Percentiles rank a stretch among this genome's conserved stretches.
Conservation (phyloP, 495 filamentous ascomycete genomes). For the Saxophila tyrrhenica region DNA sequence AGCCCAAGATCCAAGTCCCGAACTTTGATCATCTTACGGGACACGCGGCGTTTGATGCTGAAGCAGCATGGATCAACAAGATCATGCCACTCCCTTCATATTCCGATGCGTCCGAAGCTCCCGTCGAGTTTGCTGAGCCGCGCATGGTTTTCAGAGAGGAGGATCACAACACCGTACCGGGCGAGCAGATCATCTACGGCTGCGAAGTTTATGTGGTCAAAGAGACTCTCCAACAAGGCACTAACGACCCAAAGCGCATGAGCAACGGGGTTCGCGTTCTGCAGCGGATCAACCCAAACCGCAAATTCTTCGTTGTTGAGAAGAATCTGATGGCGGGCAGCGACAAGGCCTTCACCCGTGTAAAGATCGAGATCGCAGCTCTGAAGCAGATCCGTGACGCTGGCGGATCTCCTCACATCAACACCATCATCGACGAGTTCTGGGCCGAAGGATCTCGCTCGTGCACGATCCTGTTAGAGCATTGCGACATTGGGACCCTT, state of each 20-base stretch:
- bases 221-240: not conserved
- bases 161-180: too few species aligned
- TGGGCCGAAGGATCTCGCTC: not conserved
- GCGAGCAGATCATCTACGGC: too few species aligned
- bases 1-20: too few species aligned
- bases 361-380: conserved; percentile 9
- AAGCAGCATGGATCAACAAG: too few species aligned
- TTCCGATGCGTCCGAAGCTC: too few species aligned
- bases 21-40: too few species aligned
- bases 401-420: conserved; percentile 8
- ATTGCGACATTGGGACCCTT: conserved; percentile 15
- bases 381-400: conserved; percentile 1
- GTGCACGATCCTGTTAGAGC: conserved; percentile 10
- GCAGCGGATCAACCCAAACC: not conserved
- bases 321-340: not conserved
- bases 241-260: not conserved
- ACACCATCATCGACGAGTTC: conserved; percentile 10
- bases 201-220: too few species aligned
- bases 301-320: not conserved
- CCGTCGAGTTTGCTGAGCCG: too few species aligned
- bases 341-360: not conserved
- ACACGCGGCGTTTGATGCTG: too few species aligned
- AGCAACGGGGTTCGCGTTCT: conserved; percentile 2
- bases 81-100: too few species aligned
- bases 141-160: too few species aligned